Evolutionary conservation across 495 filamentous ascomycete species (phyloP), one percentile per base, ranked within the genome.

Genomic region (Trichocladium uniseriatum): DNA sequence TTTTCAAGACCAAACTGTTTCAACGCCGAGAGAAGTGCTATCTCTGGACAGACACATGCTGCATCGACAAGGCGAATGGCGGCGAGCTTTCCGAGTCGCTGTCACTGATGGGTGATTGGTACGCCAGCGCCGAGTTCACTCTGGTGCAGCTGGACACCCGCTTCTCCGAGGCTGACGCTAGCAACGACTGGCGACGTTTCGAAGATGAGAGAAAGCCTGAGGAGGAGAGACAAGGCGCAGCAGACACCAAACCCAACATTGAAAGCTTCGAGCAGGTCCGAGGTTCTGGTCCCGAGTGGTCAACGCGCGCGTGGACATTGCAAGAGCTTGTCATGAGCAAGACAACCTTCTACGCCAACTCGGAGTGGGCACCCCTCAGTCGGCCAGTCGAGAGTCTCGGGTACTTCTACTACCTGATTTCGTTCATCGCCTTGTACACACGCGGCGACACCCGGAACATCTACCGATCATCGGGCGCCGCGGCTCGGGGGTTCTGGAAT

Each of bases 251-350:
- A n/a, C 49, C 53, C 8, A 59, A 59, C 32, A 57, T 62, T 41
- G 28, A 20, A 5, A 49, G 15, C 10, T 70, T 62, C 38, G 39
- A 48, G 14, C 46, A 53, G 10, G 60, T 68, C 48, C 10, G 7
- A 16, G 21, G 4, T 2, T 43, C 52, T 15, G 37, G 53, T 11
- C 62, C 64, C 14, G 62, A 69, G 36, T 73, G 70, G 71, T 63
- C 65, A 0, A 67, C 62, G 2, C 58, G 69, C 38, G 71, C 66
- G 8, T 75, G 71, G 69, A 75, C 70, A 20, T 56, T 74, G n/a
- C 72, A 75, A 43, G 71, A 75, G 45, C 62, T 75, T 32, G 68
- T 73, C 21, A 60, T 72, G 61, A 75, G 71, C 54, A 71, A 68
- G 57, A 62, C 65, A 20, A 68, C 69, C 1, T 73, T 63, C 55